phyloP scores from a whole-genome alignment of 495 filamentous ascomycete species.

The Daldinia decipiens region DNA sequence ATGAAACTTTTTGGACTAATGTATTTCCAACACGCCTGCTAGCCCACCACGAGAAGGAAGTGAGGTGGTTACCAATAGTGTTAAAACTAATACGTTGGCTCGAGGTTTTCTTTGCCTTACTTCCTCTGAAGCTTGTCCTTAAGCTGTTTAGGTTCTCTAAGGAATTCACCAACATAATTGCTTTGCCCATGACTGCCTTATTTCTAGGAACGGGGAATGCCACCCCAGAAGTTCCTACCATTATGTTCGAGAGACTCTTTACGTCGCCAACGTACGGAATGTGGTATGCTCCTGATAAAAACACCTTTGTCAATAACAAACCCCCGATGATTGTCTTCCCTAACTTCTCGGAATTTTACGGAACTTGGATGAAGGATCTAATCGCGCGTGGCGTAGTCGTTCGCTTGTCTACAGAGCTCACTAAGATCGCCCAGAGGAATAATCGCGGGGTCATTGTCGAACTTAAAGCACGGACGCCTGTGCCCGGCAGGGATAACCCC shows the following conservation, averaged over 20 bases:
- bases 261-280: constrained; percentile 77
- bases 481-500: constrained; percentile 50
- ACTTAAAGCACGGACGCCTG: constrained; percentile 42
- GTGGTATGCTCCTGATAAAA: constrained; percentile 75
- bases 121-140: constrained; percentile 77
- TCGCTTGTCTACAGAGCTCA: constrained; percentile 70
- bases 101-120: constrained; percentile 74
- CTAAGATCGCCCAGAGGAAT: constrained; percentile 64
- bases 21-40: constrained; percentile 77
- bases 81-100: constrained; percentile 75
- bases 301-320: constrained; percentile 71
- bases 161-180: constrained; percentile 79
- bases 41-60: constrained; percentile 69
- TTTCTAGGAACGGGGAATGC: constrained; percentile 85
- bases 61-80: constrained; percentile 71
- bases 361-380: constrained; percentile 72
- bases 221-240: constrained; percentile 77
- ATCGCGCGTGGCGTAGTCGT: constrained; percentile 70
- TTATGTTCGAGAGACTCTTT: constrained; percentile 79
- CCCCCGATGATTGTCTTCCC: constrained; percentile 88
- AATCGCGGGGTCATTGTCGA: constrained; percentile 66
- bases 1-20: constrained; percentile 81
- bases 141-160: constrained; percentile 75
- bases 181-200: constrained; percentile 75
- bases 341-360: constrained; percentile 76